Evolutionary conservation across 495 filamentous ascomycete species (phyloP), one percentile per base, ranked within the genome.

Genomic region (Penicillium bovifimosum): DNA sequence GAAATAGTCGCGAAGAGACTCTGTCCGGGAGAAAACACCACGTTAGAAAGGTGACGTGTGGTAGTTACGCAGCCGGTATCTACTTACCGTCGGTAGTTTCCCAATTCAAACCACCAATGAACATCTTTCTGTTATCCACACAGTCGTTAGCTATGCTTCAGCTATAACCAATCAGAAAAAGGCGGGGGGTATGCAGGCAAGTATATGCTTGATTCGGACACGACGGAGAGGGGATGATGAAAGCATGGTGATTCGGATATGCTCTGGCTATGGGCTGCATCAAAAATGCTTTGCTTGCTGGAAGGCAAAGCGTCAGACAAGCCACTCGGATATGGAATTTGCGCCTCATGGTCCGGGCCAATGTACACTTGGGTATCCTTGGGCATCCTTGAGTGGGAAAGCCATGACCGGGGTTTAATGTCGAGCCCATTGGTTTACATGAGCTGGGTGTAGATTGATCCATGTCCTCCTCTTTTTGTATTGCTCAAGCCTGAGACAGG

Each of bases 91-190:
- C 93, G 42, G 93, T 96, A 26, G 93, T 98, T 70, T 98, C 93
- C 93, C 93, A 98, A 67, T 98, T 98, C 58, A 98, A 75, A 14
- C 93, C 93, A 60, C 93, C 93, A 74, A 98, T 98, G 61, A 98
- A 98, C 93, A 98, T 98, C 74, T 98, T 98, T 60, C 93, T 98
- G 68, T 47, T 62, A 47, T 56, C 33, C 20, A 49, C 3, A 34
- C 70, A 56, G 68, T 62, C 47, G 56, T 41, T 11, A 54, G 18
- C 18, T 9, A 20, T 14, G 9, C 28, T 20, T 16, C 17, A 31
- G 26, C 10, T 9, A 10, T 6, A 28, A 29, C 9, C 26, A 7
- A 28, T 41, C 42, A 24, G 2, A 14, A 31, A 20, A 54, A 13
- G 18, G 13, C 27, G 35, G 39, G 31, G 14, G 33, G 29, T 1